Percentiles rank a stretch among this genome's conserved stretches.
These are phyloP conservation scores for Huntiella bhutanensis DNA, from an alignment of 2,329 filamentous ascomycete species.

Conservation along the genomic window DNA sequence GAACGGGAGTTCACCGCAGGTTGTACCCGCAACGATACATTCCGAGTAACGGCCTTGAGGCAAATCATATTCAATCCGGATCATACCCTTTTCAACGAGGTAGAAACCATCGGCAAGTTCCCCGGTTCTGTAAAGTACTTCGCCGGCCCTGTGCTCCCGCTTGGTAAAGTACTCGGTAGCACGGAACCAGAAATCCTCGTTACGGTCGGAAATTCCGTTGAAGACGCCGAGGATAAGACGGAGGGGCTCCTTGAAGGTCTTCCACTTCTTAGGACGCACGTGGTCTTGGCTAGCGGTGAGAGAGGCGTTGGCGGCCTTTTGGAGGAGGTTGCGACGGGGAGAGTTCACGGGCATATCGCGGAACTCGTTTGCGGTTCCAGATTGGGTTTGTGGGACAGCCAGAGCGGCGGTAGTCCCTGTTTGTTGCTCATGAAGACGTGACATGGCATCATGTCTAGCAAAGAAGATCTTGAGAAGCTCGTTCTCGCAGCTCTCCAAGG, in stretches of 20 bases:
- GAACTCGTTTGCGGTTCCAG: constrained; percentile 14
- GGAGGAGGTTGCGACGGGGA: constrained; percentile 59
- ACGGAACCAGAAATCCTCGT: constrained; percentile 91
- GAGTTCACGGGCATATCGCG: constrained; percentile 43
- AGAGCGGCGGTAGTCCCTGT: constrained; percentile 26
- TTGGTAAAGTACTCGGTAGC: constrained; percentile 57
- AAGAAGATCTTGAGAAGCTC: constrained; percentile 72
- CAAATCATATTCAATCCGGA: constrained; percentile 76
- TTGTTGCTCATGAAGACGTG: constrained; percentile 19
- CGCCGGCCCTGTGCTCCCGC: constrained; percentile 47
- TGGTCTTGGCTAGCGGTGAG: constrained; percentile 39
- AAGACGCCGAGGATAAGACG: constrained; percentile 92
- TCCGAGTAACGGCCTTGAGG: constrained; percentile 81
- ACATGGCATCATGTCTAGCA: constrained; percentile 42
- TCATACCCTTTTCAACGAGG: constrained; percentile 70
- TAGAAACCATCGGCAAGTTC: constrained; percentile 72
- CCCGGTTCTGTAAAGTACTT: constrained; percentile 58
- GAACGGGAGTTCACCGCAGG: constrained; percentile 89
- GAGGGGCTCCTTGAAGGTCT: constrained; percentile 73
- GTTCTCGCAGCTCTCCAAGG: constrained; percentile 87
- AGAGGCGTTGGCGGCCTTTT: constrained; percentile 47
- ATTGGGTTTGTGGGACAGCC: constrained; percentile 24
- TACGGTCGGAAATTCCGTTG: constrained; percentile 63
- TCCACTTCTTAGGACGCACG: constrained; percentile 53
- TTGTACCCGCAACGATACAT: constrained; percentile 82